Conservation (phyloP, 495 filamentous ascomycete species). For the Halenospora varia region DNA sequence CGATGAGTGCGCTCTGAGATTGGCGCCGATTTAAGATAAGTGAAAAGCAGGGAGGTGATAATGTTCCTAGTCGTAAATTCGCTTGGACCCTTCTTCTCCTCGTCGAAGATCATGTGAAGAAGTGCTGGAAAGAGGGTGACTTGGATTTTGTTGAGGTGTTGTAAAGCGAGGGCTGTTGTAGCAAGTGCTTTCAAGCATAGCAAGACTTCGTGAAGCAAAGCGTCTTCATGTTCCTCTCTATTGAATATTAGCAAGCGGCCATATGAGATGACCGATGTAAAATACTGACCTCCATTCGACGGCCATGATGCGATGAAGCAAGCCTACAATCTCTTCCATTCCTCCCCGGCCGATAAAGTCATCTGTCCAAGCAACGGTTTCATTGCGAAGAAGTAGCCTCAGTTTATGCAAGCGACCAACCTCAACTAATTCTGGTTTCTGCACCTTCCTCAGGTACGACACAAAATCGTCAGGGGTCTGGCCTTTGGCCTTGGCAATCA, state of each 20-base stretch:
- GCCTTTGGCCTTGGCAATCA: slow-evolving; percentile 49
- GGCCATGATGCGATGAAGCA: slow-evolving; percentile 86
- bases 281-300: slow-evolving; percentile 87
- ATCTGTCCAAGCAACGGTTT: slow-evolving; percentile 93
- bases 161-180: slow-evolving; percentile 80
- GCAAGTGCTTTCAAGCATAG: slow-evolving; percentile 93
- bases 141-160: slow-evolving; percentile 77
- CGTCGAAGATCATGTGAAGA: slow-evolving; percentile 86
- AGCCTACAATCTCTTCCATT: slow-evolving; percentile 83
- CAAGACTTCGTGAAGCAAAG: slow-evolving; percentile 83
- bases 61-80: slow-evolving; percentile 91
- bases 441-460: slow-evolving; percentile 69
- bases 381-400: slow-evolving; percentile 83
- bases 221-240: slow-evolving; percentile 93
- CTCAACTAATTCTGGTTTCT: slow-evolving; percentile 76
- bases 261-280: slow-evolving; percentile 15
- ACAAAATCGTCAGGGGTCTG: slow-evolving; percentile 76
- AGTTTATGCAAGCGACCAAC: slow-evolving; percentile 95
- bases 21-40: slow-evolving; percentile 64
- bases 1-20: slow-evolving; percentile 52
- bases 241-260: slow-evolving; percentile 28
- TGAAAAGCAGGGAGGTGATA: slow-evolving; percentile 81
- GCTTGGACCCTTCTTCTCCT: slow-evolving; percentile 93
- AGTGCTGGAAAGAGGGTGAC: slow-evolving; percentile 79
- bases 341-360: slow-evolving; percentile 83